Evolutionary conservation across 306 rosid species (phyloP).

Genomic region (Malus fusca): DNA sequence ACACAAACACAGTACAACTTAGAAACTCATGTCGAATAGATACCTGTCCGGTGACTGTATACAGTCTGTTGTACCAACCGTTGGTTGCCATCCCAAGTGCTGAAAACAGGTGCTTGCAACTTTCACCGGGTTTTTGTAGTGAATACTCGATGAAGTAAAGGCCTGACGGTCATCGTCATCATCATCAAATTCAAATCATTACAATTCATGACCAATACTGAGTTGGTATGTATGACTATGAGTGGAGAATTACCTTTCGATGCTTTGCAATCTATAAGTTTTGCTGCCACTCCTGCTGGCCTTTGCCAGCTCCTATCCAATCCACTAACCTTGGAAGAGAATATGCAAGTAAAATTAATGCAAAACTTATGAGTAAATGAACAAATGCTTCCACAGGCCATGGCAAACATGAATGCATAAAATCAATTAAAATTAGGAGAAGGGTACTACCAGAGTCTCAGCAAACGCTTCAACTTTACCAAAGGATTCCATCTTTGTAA

Average conservation of each 20-base stretch:
- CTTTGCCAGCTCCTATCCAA: conserved; percentile 92
- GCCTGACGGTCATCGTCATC: conserved; percentile 33
- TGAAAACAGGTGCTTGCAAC: conserved; percentile 56
- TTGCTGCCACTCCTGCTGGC: conserved; percentile 85
- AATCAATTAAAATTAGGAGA: neutral
- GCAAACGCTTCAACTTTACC: conserved; percentile 96
- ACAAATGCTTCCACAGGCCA: neutral
- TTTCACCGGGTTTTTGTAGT: conserved; percentile 72
- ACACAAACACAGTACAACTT: neutral
- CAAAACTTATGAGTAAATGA: neutral
- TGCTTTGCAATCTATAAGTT: conserved; percentile 60
- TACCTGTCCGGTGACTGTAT: conserved; percentile 95
- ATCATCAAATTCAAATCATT: neutral
- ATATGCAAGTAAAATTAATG: neutral
- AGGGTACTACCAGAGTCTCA: conserved; percentile 59
- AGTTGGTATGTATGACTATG: neutral
- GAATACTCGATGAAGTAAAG: conserved; percentile 71
- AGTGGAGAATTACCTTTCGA: conserved; percentile 37
- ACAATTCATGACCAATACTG: neutral
- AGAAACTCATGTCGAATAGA: neutral
- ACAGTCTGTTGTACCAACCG: conserved; percentile 87
- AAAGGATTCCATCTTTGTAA: conserved; percentile 85
- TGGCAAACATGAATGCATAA: neutral
- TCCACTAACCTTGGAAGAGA: conserved; percentile 62
- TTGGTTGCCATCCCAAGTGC: conserved; percentile 86